Evolutionary conservation across 2,329 filamentous ascomycete genomes (phyloP), one percentile per base, ranked within the genome.

Genomic region (Xylaria hypoxylon): DNA sequence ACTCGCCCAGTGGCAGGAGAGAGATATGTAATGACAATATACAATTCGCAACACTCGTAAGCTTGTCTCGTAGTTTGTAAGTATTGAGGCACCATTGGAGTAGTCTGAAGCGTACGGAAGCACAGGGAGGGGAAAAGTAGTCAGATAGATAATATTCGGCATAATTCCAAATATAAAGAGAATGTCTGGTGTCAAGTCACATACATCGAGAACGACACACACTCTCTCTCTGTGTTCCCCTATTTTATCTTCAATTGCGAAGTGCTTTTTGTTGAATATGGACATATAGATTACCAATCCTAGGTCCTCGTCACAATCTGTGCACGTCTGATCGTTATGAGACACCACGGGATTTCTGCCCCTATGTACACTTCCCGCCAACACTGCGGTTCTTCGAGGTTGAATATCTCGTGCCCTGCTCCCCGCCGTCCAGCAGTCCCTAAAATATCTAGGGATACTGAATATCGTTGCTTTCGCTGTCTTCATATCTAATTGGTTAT

Each of bases 261-360:
- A 28, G 57, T 62, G 50, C 53, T 56, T 44, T 44, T 60, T 71
- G 70, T 70, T 71, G 67, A 71, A 71, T 70, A 71, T 65, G 47
- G 62, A 69, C 67, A 68, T 70, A 65, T 68, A 63, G 65, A 68
- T 71, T 70, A 70, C 61, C 64, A 68, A 47, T 68, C 65, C 65
- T 51, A 31, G 48, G 38, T 44, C 10, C 28, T 44, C 28, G 7
- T 51, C 47, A 62, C 47, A 13, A 56, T 56, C 48, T 51, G 26
- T 11, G 35, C 5, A 35, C 45, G 19, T 26, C 45, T 15, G 33
- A 57, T 26, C 59, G 44, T 42, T 55, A 50, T 59, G 45, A 64
- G 67, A 63, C 55, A 56, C 42, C 56, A 45, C 60, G 26, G 57
- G 59, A 62, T 52, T 52, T 24, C 59, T 64, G 58, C 38, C 33